Evolutionary conservation across 164 flowering plant genomes (phyloP).

Genomic region (Liriodendron chinense): DNA sequence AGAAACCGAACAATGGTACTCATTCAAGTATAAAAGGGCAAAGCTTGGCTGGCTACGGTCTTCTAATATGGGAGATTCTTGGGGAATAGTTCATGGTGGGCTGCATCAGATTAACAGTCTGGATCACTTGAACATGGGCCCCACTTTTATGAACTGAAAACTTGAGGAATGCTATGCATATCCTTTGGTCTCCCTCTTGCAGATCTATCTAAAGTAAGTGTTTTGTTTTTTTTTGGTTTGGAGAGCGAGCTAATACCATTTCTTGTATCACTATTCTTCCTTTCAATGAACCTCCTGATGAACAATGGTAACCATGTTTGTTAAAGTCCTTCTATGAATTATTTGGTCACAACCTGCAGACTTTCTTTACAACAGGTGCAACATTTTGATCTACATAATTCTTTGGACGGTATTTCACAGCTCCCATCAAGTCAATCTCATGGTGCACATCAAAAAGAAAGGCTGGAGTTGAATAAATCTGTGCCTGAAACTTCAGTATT

Average conservation of each 20-base stretch:
- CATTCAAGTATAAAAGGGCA: too few species aligned
- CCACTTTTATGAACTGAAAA: too few species aligned
- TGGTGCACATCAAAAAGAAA: conserved; percentile 19
- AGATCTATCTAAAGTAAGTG: background rate
- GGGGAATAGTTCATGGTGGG: background rate
- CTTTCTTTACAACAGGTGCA: conserved; percentile 32
- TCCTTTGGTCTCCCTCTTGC: background rate
- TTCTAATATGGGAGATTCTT: background rate
- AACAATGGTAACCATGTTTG: background rate
- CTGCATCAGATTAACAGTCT: background rate
- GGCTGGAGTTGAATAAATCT: conserved; percentile 7
- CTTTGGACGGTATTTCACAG: conserved; percentile 38
- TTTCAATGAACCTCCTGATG: background rate
- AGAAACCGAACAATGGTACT: too few species aligned
- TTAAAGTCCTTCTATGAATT: too few species aligned
- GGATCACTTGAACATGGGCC: background rate
- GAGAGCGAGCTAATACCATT: background rate
- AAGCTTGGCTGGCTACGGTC: too few species aligned
- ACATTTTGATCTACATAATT: conserved; percentile 54
- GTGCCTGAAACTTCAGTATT: conserved; percentile 19
- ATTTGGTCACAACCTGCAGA: background rate
- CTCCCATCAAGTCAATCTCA: conserved; percentile 14
- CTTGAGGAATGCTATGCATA: background rate
- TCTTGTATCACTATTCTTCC: background rate
- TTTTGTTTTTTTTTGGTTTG: background rate